Conservation (phyloP, 2,329 filamentous ascomycete species). For the Fusarium poae region DNA sequence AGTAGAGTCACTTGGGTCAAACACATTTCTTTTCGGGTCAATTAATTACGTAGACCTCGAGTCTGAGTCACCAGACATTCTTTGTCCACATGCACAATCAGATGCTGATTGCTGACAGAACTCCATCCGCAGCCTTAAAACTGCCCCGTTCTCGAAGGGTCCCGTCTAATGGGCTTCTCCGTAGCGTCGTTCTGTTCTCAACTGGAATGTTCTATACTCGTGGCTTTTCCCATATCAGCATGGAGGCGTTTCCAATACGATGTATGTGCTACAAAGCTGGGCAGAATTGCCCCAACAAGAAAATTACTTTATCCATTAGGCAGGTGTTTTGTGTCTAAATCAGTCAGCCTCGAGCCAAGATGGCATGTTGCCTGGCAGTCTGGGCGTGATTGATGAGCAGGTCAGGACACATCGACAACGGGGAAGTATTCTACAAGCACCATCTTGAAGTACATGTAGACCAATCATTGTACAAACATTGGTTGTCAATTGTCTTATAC, state of each 20-base stretch:
- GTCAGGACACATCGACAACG: background rate
- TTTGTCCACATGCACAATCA: constrained; percentile 35
- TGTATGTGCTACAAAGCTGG: background rate
- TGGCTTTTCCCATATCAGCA: constrained; percentile 4
- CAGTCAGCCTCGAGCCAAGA: constrained; percentile 6
- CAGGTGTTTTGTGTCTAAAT: constrained; percentile 5
- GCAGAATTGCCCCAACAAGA: constrained; percentile 14
- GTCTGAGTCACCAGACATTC: constrained; percentile 42
- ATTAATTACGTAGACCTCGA: constrained; percentile 36
- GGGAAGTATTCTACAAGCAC: background rate
- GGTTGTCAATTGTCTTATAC: constrained; percentile 23
- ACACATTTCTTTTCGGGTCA: constrained; percentile 19
- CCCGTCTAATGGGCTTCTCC: constrained; percentile 22
- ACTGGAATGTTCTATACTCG: constrained; percentile 43
- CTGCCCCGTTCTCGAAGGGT: constrained; percentile 21
- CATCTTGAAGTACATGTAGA: background rate
- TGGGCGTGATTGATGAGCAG: background rate
- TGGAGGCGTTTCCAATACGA: constrained; percentile 17
- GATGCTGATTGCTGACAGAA: constrained; percentile 30
- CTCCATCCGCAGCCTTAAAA: constrained; percentile 14
- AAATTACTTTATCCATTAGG: background rate
- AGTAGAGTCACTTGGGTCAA: background rate
- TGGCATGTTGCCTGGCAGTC: background rate
- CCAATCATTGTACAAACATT: background rate
- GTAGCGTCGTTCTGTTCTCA: constrained; percentile 20